Percentiles rank a stretch among this genome's conserved stretches.
Conservation (phyloP, 805 yeast genomes). For the Hyphopichia homilentoma region DNA sequence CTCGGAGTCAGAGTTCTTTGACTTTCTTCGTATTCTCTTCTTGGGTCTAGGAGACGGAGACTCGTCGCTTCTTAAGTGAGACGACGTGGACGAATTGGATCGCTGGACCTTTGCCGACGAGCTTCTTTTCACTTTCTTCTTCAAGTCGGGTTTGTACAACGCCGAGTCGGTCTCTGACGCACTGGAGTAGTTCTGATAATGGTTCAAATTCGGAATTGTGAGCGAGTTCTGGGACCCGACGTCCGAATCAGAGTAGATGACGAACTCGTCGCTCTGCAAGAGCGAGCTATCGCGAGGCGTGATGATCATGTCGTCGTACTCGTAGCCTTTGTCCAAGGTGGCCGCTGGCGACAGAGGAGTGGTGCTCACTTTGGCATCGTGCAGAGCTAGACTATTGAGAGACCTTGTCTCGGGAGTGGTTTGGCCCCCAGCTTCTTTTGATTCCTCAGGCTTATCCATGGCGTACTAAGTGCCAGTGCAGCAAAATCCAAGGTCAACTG, state of each 20-base stretch:
- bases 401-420: neutral
- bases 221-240: slow-evolving; percentile 29
- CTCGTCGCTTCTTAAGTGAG: slow-evolving; percentile 8
- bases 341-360: slow-evolving; percentile 1
- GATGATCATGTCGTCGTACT: too few relatives aligned
- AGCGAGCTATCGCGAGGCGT: too few relatives aligned
- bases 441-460: neutral
- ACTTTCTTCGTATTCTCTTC: slow-evolving; percentile 21
- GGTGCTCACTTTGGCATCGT: slow-evolving; percentile 1
- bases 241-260: slow-evolving; percentile 34
- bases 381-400: too few relatives aligned
- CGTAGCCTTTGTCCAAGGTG: too few relatives aligned
- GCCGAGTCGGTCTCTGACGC: slow-evolving; percentile 3
- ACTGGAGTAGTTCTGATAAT: slow-evolving; percentile 1
- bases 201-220: neutral
- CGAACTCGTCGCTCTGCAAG: slow-evolving; percentile 32
- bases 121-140: neutral
- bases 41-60: slow-evolving; percentile 20
- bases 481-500: too few relatives aligned
- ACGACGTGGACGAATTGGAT: slow-evolving; percentile 8
- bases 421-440: too few relatives aligned
- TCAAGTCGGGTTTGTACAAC: neutral
- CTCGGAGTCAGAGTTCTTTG: slow-evolving; percentile 21
- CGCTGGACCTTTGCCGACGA: too few relatives aligned
- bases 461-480: too few relatives aligned